Base-by-base conservation (phyloP, 148 eudicot species). In the Silene uniflora region DNA sequence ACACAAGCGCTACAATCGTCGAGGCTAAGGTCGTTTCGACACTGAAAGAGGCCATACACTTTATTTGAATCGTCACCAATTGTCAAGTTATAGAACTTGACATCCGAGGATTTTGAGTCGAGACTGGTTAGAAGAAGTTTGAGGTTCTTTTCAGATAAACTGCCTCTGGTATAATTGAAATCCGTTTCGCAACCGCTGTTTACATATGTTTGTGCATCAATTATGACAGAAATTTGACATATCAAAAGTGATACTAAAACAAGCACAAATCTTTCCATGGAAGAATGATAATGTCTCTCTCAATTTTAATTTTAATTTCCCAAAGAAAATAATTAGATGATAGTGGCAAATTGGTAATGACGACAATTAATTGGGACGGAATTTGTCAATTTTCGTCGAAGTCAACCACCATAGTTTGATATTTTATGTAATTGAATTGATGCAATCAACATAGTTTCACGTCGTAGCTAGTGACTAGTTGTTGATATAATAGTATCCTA, bases 1-100 rank as follows among this genome's bases (percentile, higher is more conserved):
- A 83, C 72, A 24, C 86, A 52, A 13, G 14, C 5, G 56, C 17
- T 52, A 10, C 56, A 52, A 52, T 12, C 56, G 16, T 52, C 56
- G 0, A 13, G 56, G 5, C 56, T 4, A 52, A 58, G 10, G 35
- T 56, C 75, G 0, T 63, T 22, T 63, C 75, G 18, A 29, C 75
- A 72, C 24, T 22, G 23, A 63, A 55, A 71, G 27, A 71, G 73
- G 19, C 17, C 73, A 14, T 23, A 24, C 22, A 54, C 73, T 72
- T 58, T 55, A 4, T 72, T 23, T 4, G 75, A 24, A 27, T 5
- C 7, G 9, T 56, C 62, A 4, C 75, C 65, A 12, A n/a, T 2
- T 12, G 73, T 35, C 14, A 39, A 71, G 22, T 71, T 71, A 22
- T 59, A 27, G 24, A 58, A 56, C 2, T 22, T 46, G 24, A 13